Conservation (phyloP, 23 red algal species). For the Chondrus crispus region DNA sequence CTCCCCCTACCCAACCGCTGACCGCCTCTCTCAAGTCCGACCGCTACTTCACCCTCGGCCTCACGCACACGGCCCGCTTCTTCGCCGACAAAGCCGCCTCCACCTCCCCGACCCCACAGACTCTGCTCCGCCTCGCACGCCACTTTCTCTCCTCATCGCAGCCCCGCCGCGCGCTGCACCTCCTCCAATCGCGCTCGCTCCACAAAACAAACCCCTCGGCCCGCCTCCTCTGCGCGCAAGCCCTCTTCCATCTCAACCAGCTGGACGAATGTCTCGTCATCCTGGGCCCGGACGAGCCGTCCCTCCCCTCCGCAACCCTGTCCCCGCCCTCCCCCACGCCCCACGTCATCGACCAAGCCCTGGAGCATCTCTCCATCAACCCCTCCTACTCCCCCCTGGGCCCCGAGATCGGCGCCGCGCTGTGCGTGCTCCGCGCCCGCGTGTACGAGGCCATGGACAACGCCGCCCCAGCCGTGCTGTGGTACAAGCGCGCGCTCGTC, state of each 20-base stretch:
- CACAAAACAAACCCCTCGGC: neutral
- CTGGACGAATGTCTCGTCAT: conserved; percentile 28
- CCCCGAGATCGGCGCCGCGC: conserved; percentile 40
- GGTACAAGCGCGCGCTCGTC: conserved; percentile 51
- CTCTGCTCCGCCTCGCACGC: neutral
- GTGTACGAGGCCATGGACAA: conserved; percentile 55
- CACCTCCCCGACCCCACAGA: neutral
- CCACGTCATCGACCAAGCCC: neutral
- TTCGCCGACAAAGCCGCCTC: neutral
- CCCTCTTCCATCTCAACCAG: conserved; percentile 10
- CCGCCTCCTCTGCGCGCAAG: conserved; percentile 37
- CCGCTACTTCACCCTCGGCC: neutral
- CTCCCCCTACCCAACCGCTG: no score
- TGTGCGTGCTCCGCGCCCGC: conserved; percentile 55
- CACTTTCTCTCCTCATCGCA: neutral
- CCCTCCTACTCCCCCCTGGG: neutral
- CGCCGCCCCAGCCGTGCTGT: conserved; percentile 22
- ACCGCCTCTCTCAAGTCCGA: neutral
- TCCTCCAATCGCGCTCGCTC: neutral
- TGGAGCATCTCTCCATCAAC: neutral
- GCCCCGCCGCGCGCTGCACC: neutral
- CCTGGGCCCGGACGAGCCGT: conserved; percentile 27
- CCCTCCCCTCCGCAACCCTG: neutral
- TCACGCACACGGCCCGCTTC: neutral
- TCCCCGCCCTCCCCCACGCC: no score